Base-by-base conservation (phyloP, 2,329 filamentous ascomycete genomes). In the Colletotrichum aenigma region DNA sequence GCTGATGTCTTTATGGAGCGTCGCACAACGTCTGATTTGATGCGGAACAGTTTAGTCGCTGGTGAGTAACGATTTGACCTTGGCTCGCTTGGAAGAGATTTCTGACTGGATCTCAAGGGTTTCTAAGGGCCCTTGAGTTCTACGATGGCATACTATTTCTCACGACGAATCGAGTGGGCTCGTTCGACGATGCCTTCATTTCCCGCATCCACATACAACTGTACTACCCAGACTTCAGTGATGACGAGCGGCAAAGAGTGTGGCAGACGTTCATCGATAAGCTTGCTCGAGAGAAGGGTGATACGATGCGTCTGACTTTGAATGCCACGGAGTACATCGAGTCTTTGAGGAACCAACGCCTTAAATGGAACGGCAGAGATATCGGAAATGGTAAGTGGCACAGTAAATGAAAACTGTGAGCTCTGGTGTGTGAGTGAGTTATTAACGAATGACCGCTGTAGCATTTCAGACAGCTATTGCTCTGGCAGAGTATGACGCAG, bases 141-240 rank as follows among this genome's bases (percentile, higher is more conserved):
- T 83, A 80, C 52, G 74, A 82, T 7, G 82, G 83, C 3, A 83
- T 84, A 9, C 28, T 83, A 0, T 83, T 84, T 24, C 73, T 84
- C 2, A 80, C 79, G 0, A 81, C 82, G 0, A 84, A 84, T 52
- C 66, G 81, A 2, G 79, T 82, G 0, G 82, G 79, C 0, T 70
- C 78, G 0, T 83, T 84, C 24, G 82, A 83, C 18, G 81, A 83
- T 3, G 82, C 82, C 1, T 82, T 83, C 65, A 80, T 81, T 5
- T 83, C 82, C 0, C 79, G 82, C 2, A 78, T 83, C 1, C 82
- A 84, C 13, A 58, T 84, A 4, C 77, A 82, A 36, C 58, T 83
- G 0, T 79, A 80, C 61, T 83, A 83, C 16, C 70, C 76, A 0
- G 78, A 81, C 9, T 82, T 83, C 15, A 78, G 77, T 3, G 80